Percentiles rank a stretch among this genome's conserved stretches.
Evolutionary conservation across 768 basidiomycete species (phyloP).

Genomic region (Mrakia gelida): DNA sequence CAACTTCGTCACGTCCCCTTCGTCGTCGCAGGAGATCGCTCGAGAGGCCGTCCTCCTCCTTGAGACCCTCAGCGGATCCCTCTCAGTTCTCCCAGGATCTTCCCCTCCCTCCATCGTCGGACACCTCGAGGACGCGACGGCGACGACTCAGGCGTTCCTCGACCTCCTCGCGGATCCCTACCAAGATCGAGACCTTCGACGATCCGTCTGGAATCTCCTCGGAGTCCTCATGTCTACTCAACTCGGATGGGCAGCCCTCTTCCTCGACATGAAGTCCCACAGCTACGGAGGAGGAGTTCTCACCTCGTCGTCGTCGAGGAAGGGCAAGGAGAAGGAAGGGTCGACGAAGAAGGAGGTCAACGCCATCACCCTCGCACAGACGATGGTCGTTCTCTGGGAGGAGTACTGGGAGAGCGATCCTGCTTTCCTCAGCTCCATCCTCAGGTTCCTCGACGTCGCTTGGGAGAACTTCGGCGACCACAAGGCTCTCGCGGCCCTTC

Average conservation of each 20-base stretch:
- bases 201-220: conserved; percentile 23
- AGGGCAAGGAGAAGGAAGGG: background rate
- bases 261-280: conserved; percentile 24
- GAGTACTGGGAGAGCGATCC: conserved; percentile 74
- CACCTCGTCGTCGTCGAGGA: conserved; percentile 4
- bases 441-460: conserved; percentile 69
- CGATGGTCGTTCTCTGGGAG: conserved; percentile 63
- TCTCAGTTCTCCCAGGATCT: conserved; percentile 47
- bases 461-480: conserved; percentile 80
- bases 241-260: conserved; percentile 25
- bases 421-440: conserved; percentile 63
- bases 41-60: conserved; percentile 64
- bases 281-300: background rate
- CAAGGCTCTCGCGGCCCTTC: conserved; percentile 57
- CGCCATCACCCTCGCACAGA: conserved; percentile 36
- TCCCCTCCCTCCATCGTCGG: conserved; percentile 65
- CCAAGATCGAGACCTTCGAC: conserved; percentile 15
- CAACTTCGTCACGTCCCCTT: conserved; percentile 61
- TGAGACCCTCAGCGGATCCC: conserved; percentile 62
- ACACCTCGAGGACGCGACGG: conserved; percentile 63
- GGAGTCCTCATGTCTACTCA: conserved; percentile 11
- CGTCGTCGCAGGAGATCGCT: conserved; percentile 59
- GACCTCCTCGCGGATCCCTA: conserved; percentile 16
- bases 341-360: conserved; percentile 36
- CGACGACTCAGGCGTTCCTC: conserved; percentile 17